Conservation (phyloP, 1,139 yeast species). For the Debaryomycetaceae sp. region DNA sequence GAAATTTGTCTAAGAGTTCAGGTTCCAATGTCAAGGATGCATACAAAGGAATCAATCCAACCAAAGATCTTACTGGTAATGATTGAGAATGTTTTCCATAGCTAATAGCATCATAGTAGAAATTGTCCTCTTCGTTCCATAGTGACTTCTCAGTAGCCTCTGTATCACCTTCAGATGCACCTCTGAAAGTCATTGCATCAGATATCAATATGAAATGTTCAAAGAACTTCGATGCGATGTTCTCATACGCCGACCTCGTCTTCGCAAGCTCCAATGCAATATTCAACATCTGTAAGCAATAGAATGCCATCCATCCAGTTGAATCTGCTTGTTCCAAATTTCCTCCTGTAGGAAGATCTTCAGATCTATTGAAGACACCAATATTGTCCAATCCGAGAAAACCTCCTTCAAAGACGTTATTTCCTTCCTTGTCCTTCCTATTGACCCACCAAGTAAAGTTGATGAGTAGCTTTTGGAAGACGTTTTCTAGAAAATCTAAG, state of each 20-base stretch:
- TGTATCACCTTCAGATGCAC: conserved; percentile 43
- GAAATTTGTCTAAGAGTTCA: conserved; percentile 72
- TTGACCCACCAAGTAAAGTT: conserved; percentile 99
- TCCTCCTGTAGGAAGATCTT: conserved; percentile 93
- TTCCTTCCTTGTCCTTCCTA: conserved; percentile 84
- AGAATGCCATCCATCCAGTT: conserved; percentile 99
- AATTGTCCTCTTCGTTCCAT: conserved; percentile 90
- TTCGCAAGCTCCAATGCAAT: conserved; percentile 88
- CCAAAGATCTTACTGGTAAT: conserved; percentile 84
- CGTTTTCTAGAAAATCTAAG: conserved; percentile 80
- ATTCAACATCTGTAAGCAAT: conserved; percentile 85
- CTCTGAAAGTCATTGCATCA: conserved; percentile 85
- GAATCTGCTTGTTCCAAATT: conserved; percentile 92
- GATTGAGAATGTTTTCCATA: conserved; percentile 76
- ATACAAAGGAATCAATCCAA: conserved; percentile 89
- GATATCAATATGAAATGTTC: conserved; percentile 92
- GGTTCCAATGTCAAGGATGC: conserved; percentile 92
- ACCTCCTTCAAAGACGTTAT: conserved; percentile 93
- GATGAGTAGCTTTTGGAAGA: conserved; percentile 83
- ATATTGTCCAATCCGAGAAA: conserved; percentile 92
- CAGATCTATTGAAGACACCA: conserved; percentile 91
- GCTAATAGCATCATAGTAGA: conserved; percentile 88
- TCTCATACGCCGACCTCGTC: conserved; percentile 84
- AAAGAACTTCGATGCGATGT: conserved; percentile 91
- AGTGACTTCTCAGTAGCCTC: conserved; percentile 58